A percentile compares a stretch with the other conserved stretches of the same genome.
Conservation (phyloP, 2,329 filamentous ascomycete genomes). For the Ophiostoma himal-ulmi region DNA sequence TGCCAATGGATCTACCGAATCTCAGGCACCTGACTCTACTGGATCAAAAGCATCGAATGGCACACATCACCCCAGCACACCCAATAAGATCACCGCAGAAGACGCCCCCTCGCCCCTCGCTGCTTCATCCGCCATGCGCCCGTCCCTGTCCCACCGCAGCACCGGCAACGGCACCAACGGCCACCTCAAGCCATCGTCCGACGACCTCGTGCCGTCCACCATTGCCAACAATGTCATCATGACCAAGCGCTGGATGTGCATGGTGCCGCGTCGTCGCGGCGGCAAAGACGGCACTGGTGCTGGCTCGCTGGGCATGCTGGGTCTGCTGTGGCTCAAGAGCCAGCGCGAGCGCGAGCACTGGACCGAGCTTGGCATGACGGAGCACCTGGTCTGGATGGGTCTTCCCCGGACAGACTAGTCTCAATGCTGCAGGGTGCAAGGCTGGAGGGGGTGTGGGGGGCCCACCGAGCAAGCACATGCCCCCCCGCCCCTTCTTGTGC, state of each 20-base stretch:
- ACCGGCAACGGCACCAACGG: conserved; percentile 13
- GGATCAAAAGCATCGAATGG: not conserved
- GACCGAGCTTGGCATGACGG: conserved; percentile 28
- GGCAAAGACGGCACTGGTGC: conserved; percentile 29
- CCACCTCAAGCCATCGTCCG: conserved; percentile 20
- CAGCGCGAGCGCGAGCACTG: conserved; percentile 29
- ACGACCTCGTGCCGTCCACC: conserved; percentile 15
- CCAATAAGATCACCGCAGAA: not conserved
- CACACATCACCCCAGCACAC: no score
- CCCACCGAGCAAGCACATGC: not conserved
- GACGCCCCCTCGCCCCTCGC: not conserved
- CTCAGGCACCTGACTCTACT: not conserved
- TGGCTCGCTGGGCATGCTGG: conserved; percentile 36
- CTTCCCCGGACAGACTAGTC: conserved; percentile 19
- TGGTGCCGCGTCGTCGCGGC: conserved; percentile 33
- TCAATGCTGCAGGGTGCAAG: not conserved
- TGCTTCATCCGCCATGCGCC: not conserved
- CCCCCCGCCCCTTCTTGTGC: not conserved
- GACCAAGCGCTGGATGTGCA: conserved; percentile 32
- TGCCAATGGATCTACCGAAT: not conserved
- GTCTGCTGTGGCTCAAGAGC: conserved; percentile 32
- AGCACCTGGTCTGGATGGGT: conserved; percentile 28
- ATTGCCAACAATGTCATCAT: conserved; percentile 34
- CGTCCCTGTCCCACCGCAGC: conserved; percentile 10
- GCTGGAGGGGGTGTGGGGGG: not conserved